phyloP scores from a whole-genome alignment of 805 yeast genomes.

The Grigorovia transvaalensis region DNA sequence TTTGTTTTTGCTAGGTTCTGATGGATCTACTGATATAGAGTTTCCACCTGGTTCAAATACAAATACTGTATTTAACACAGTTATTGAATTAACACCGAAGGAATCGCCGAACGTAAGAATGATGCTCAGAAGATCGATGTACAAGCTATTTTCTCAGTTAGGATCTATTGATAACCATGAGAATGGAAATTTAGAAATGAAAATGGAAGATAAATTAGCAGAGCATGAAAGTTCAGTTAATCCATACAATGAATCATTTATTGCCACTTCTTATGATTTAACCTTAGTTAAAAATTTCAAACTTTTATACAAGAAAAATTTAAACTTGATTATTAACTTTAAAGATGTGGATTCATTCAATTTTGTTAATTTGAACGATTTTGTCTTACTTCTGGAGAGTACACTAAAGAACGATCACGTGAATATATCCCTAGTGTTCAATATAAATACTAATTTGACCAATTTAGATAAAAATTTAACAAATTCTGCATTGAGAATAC shows the following conservation, averaged over 20 bases:
- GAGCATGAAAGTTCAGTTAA: background rate
- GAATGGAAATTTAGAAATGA: conserved; percentile 1
- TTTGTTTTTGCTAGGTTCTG: conserved; percentile 35
- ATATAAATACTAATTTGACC: conserved; percentile 26
- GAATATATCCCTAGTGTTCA: conserved; percentile 21
- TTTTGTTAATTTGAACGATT: conserved; percentile 20
- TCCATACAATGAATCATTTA: conserved; percentile 5
- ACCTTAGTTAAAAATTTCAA: conserved; percentile 26
- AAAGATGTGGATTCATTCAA: conserved; percentile 28
- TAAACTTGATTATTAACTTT: conserved; percentile 24
- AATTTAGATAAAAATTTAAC: conserved; percentile 26
- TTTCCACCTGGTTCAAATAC: conserved; percentile 20
- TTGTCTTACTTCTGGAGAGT: conserved; percentile 19
- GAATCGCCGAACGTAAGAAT: conserved; percentile 31
- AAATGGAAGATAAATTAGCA: conserved; percentile 3
- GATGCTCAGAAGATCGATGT: conserved; percentile 29
- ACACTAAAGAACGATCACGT: conserved; percentile 21
- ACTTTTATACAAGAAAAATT: conserved; percentile 15
- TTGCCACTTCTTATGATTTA: conserved; percentile 22
- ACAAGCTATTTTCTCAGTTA: conserved; percentile 20
- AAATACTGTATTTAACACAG: conserved; percentile 13
- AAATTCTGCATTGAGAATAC: conserved; percentile 23
- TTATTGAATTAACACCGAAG: conserved; percentile 30
- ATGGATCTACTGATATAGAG: conserved; percentile 33
- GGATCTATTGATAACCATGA: conserved; percentile 10